Evolutionary conservation across 2,329 filamentous ascomycete genomes (phyloP).

Genomic region (Aspergillus unguis): DNA sequence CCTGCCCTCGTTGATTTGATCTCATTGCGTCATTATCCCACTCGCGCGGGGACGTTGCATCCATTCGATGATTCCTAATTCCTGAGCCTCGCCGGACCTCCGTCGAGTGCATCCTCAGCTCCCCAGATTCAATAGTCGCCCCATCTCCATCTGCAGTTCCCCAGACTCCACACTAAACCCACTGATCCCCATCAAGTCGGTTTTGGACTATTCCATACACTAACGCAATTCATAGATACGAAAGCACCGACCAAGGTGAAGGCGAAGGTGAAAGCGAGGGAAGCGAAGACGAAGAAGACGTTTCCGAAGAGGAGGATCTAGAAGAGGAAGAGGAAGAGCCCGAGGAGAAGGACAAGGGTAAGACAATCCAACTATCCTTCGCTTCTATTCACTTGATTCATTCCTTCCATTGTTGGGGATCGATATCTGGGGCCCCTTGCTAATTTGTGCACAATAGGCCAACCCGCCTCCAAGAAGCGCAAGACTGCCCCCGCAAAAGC

Average conservation of each 20-base stretch:
- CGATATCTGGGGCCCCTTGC: too few relatives aligned
- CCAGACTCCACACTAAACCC: not conserved
- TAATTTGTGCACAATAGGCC: constrained; percentile 11
- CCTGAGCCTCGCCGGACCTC: too few relatives aligned
- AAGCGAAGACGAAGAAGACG: constrained; percentile 24
- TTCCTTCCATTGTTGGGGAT: too few relatives aligned
- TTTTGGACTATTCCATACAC: not conserved
- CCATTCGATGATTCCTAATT: not conserved
- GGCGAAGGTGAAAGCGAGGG: constrained; percentile 20
- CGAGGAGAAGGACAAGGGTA: constrained; percentile 18
- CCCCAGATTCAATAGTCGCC: not conserved
- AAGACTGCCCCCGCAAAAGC: constrained; percentile 26
- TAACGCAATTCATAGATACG: constrained; percentile 28
- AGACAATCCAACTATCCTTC: not conserved
- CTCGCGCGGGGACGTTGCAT: not conserved
- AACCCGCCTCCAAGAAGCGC: constrained; percentile 31
- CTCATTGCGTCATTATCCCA: constrained; percentile 4
- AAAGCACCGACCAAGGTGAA: constrained; percentile 28
- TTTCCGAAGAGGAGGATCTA: constrained; percentile 27
- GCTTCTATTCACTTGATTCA: not conserved
- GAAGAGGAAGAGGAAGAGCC: constrained; percentile 29
- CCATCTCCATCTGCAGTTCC: not conserved
- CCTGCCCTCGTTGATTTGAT: not conserved
- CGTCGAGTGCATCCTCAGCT: too few relatives aligned
- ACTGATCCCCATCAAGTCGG: not conserved